phyloP scores from a whole-genome alignment of 2,329 filamentous ascomycete genomes.

The Fusarium sp. region DNA sequence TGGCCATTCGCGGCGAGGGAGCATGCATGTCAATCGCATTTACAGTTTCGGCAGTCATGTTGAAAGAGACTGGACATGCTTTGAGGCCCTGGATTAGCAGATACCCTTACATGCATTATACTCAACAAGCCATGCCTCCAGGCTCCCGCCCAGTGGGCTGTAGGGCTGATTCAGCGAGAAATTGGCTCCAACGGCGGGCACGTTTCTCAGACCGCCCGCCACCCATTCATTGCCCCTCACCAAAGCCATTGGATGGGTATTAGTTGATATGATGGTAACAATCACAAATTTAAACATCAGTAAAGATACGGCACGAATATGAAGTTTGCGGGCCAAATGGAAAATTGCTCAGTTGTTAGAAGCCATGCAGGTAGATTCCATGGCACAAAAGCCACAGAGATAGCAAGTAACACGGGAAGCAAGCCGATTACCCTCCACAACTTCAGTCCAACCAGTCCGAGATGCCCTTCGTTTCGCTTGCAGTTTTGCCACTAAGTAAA shows the following conservation, averaged over 20 bases:
- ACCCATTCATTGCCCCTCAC: constrained; percentile 23
- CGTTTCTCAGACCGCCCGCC: constrained; percentile 33
- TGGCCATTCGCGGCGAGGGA: constrained; percentile 2
- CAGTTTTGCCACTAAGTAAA: constrained; percentile 48
- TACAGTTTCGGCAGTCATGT: not conserved
- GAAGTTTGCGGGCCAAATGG: constrained; percentile 18
- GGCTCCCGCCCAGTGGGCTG: constrained; percentile 18
- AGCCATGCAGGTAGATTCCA: constrained; percentile 35
- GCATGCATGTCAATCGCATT: not conserved
- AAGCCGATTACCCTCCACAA: constrained; percentile 43
- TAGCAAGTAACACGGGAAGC: constrained; percentile 43
- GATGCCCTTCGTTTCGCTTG: constrained; percentile 47
- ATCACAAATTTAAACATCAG: constrained; percentile 2
- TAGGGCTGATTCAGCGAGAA: constrained; percentile 39
- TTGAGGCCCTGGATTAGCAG: not conserved
- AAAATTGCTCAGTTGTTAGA: constrained; percentile 42
- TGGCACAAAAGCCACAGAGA: constrained; percentile 37
- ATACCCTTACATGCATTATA: not conserved
- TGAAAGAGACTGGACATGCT: not conserved
- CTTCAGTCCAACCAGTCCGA: constrained; percentile 45
- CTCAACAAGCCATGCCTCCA: not conserved
- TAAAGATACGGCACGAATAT: constrained; percentile 5
- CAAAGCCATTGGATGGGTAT: constrained; percentile 4
- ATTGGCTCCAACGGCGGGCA: constrained; percentile 19
- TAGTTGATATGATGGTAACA: constrained; percentile 4